phyloP scores from a whole-genome alignment of 106 monocot genomes.

The Dactylorhiza incarnata region DNA sequence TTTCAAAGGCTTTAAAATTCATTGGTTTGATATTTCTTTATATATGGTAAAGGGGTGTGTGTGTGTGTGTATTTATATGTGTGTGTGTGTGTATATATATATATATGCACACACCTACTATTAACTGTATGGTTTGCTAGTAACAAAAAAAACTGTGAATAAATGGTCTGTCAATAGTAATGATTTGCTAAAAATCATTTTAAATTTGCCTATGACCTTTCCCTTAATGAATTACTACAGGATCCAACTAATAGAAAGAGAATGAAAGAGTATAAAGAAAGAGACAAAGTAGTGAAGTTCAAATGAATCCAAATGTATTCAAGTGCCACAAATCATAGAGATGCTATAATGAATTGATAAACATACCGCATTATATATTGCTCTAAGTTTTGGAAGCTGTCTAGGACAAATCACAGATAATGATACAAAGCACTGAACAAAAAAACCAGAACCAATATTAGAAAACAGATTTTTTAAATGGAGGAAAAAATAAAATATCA shows the following conservation, averaged over 20 bases:
- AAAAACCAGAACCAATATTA: conserved; percentile 4
- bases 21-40: too few relatives aligned
- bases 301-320: background rate
- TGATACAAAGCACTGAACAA: conserved; percentile 58
- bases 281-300: background rate
- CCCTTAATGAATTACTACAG: background rate
- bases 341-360: background rate
- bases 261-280: background rate
- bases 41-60: too few relatives aligned
- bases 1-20: too few relatives aligned
- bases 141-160: too few relatives aligned
- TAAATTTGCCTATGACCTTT: too few relatives aligned
- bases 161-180: too few relatives aligned
- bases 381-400: conserved; percentile 76
- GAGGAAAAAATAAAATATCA: background rate
- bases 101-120: too few relatives aligned
- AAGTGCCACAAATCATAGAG: background rate
- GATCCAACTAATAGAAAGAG: background rate
- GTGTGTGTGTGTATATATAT: too few relatives aligned
- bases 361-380: conserved; percentile 83
- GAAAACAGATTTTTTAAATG: conserved; percentile 1
- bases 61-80: too few relatives aligned
- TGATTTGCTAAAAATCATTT: too few relatives aligned
- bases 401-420: conserved; percentile 90
- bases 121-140: too few relatives aligned